These are phyloP conservation scores for Teunomyces cretensis DNA, from an alignment of 805 yeast species.

Conservation along the genomic window DNA sequence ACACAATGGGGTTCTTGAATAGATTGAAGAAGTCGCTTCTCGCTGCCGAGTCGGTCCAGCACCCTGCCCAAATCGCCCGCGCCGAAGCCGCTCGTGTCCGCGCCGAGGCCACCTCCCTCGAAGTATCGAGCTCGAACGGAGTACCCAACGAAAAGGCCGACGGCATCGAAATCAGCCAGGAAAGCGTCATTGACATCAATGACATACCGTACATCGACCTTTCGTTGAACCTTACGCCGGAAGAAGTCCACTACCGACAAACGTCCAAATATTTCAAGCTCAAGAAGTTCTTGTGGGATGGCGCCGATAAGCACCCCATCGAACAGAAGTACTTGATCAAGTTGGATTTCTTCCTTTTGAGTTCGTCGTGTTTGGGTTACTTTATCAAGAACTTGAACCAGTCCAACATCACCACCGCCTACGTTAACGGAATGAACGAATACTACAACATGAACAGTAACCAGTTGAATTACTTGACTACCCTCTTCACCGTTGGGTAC, in stretches of 20 bases:
- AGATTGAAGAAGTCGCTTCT: neutral
- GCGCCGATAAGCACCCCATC: constrained; percentile 35
- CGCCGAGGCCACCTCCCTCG: neutral
- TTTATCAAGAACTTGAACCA: constrained; percentile 46
- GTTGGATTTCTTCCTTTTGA: constrained; percentile 31
- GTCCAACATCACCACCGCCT: constrained; percentile 44
- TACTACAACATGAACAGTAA: constrained; percentile 39
- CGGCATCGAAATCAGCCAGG: neutral
- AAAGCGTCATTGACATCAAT: neutral
- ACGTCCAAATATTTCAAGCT: constrained; percentile 21
- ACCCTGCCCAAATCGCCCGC: neutral
- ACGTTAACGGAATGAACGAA: constrained; percentile 49
- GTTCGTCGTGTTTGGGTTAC: constrained; percentile 50
- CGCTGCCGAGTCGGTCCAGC: neutral
- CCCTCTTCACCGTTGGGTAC: constrained; percentile 52
- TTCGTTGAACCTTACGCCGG: constrained; percentile 16
- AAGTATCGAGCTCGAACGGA: neutral
- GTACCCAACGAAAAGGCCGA: neutral
- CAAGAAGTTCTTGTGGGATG: constrained; percentile 35
- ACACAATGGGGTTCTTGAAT: neutral
- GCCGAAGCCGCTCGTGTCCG: neutral
- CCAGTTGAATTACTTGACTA: constrained; percentile 44
- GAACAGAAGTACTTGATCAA: constrained; percentile 35
- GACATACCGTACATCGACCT: constrained; percentile 22
- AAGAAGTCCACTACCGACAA: constrained; percentile 19